These are phyloP conservation scores for Lumnitzera racemosa DNA, from an alignment of 345 rosid genomes.

Conservation along the genomic window DNA sequence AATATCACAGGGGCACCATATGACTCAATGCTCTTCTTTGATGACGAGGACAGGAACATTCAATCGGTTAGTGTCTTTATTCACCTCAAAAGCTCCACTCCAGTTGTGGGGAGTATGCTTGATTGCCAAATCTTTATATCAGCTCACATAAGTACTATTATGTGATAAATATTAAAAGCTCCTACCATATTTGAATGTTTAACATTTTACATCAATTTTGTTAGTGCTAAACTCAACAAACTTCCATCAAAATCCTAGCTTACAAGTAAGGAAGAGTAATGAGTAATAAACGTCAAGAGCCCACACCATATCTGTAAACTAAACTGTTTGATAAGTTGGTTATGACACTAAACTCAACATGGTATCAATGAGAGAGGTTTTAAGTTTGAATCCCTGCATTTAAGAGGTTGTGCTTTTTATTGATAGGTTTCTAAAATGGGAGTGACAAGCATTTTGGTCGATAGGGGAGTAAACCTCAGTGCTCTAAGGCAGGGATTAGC, in stretches of 20 bases:
- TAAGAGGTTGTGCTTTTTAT: background rate
- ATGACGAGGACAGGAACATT: slow-evolving; percentile 14
- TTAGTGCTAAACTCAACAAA: background rate
- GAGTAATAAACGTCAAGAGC: too few relatives aligned
- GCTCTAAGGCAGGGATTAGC: slow-evolving; percentile 10
- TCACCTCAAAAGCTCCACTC: background rate
- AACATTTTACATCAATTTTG: background rate
- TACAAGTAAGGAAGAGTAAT: too few relatives aligned
- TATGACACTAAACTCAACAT: too few relatives aligned
- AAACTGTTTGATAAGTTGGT: too few relatives aligned
- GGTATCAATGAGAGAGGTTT: too few relatives aligned
- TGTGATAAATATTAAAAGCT: background rate
- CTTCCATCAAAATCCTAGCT: too few relatives aligned
- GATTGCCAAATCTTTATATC: too few relatives aligned
- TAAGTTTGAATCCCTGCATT: too few relatives aligned
- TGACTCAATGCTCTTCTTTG: slow-evolving; percentile 14
- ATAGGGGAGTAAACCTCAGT: slow-evolving; percentile 7
- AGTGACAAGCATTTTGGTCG: slow-evolving; percentile 11
- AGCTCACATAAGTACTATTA: too few relatives aligned
- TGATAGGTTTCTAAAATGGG: slow-evolving; percentile 12
- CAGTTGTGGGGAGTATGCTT: too few relatives aligned
- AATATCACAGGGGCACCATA: slow-evolving; percentile 7
- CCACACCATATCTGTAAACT: too few relatives aligned
- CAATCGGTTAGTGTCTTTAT: slow-evolving; percentile 1
- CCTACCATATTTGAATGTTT: background rate